Evolutionary conservation across 441 rosid genomes (phyloP), one percentile per base, ranked within the genome.

Genomic region (Euphorbia corollata): DNA sequence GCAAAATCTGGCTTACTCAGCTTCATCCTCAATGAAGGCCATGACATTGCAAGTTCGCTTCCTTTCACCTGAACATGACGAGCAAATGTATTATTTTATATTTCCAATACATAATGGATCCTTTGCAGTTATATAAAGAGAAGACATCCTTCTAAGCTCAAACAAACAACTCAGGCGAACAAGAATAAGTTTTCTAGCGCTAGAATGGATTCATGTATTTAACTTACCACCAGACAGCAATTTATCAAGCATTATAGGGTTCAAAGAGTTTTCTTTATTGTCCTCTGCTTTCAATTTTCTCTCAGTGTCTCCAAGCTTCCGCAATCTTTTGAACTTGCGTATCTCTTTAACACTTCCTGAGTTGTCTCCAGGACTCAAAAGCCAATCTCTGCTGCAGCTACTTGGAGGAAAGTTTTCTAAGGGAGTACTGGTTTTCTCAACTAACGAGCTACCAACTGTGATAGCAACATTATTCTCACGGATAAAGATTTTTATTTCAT

Each of bases 11-110:
- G 82, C 97, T 85, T 83, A 91, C 98, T 88, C 98, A 2, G 97
- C 97, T 80, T 91, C 97, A 67, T 81, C 94, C 27, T 94, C 99
- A 67, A 94, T 83, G 76, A 84, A 89, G 65, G 74, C 75, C 74
- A 69, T 75, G 36, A 74, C 84, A 73, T 68, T 74, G 70, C 68
- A 67, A 68, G 55, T 67, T 38, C 34, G 74, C 79, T 79, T 81
- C 80, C 53, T 85, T 78, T 81, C 82, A 79, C 96, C 98, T 91
- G 73, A 45, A 77, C 67, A 71, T 34, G 77, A 59, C 58, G 41
- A 36, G 55, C 36, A 16, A 47, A 59, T 51, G 50, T 53, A 38
- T 67, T 54, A 64, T 61, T 61, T 75, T 64, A 56, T 67, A 75
- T 45, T 53, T 39, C 60, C 64, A 27, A 48, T 32, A 64, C 43